Base-by-base conservation (phyloP, 306 rosid species). In the Canavalia ensiformis region DNA sequence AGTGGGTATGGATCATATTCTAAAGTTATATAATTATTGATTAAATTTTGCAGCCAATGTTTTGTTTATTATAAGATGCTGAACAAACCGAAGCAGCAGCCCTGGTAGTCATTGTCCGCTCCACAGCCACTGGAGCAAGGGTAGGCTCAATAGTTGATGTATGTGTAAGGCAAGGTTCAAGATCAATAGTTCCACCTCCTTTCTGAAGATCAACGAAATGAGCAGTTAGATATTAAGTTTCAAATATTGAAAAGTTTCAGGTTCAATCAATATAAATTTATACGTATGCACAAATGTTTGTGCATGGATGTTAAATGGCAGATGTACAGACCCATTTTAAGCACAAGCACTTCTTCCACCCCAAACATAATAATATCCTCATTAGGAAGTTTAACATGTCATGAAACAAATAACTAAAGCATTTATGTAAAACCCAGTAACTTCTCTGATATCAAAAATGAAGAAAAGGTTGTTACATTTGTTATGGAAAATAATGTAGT, bases 151-250 rank as follows among this genome's bases (percentile, higher is more conserved):
- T 88, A 41, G 97, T 84, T 79, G 99, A 93, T 59, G 97, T 89
- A 82, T 89, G 93, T n/a, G 99, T 92, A 62, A 95, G 99, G 87
- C 97, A 93, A 45, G 99, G 98, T 84, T 95, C 98, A 41, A 95
- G 97, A 84, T 93, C 97, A 81, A 95, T 89, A 87, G 93, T 86
- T 79, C 98, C 98, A 64, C 99, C 99, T 34, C 94, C 97, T 89
- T 89, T 95, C 99, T 95, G 90, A 83, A 88, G 25, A 83, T 46
- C 54, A 59, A 72, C 30, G 67, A 55, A 76, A 68, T 28, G 60
- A 41, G 18, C 77, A 49, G 58, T 84, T 31, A 84, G 63, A 74
- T 71, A 34, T 82, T 70, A 60, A 77, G 57, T 66, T 55, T 58
- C 18, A 18, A 79, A 84, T 67, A 71, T 55, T 70, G 31, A 74